Percentiles rank a stretch among this genome's conserved stretches.
Conservation (phyloP, 345 rosid genomes). For the Limnanthes douglasii region DNA sequence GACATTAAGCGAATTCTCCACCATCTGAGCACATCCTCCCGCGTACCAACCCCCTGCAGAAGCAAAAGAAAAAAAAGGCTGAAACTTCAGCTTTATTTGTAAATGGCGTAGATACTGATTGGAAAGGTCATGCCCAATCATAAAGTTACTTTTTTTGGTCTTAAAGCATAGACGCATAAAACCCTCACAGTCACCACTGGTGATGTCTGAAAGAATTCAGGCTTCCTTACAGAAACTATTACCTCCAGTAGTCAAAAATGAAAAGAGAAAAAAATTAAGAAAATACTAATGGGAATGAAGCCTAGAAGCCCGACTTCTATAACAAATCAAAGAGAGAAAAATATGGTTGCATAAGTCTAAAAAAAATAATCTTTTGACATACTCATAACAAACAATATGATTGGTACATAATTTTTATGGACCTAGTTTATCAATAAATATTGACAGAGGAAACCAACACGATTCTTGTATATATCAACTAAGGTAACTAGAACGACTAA, state of each 20-base stretch:
- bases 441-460: constrained; percentile 47
- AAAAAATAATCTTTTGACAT: too few relatives aligned
- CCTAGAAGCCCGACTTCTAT: too few relatives aligned
- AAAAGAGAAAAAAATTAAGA: not conserved
- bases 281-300: too few relatives aligned
- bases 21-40: constrained; percentile 95
- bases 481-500: constrained; percentile 45
- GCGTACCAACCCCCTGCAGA: constrained; percentile 72
- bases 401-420: constrained; percentile 20
- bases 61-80: constrained; percentile 8
- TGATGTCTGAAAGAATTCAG: constrained; percentile 96
- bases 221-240: constrained; percentile 93
- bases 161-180: constrained; percentile 96
- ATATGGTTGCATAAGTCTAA: not conserved
- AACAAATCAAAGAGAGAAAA: not conserved
- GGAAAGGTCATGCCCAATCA: too few relatives aligned
- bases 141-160: constrained; percentile 46
- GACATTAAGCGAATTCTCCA: constrained; percentile 69
- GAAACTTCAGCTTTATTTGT: too few relatives aligned
- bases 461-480: constrained; percentile 48
- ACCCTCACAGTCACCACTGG: constrained; percentile 93
- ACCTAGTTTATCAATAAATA: constrained; percentile 62
- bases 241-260: constrained; percentile 30
- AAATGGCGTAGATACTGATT: too few relatives aligned
- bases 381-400: constrained; percentile 6